A percentile compares a stretch with the other conserved stretches of the same genome.
Evolutionary conservation across 495 filamentous ascomycete species (phyloP).

Genomic region (Penicillium manginii): DNA sequence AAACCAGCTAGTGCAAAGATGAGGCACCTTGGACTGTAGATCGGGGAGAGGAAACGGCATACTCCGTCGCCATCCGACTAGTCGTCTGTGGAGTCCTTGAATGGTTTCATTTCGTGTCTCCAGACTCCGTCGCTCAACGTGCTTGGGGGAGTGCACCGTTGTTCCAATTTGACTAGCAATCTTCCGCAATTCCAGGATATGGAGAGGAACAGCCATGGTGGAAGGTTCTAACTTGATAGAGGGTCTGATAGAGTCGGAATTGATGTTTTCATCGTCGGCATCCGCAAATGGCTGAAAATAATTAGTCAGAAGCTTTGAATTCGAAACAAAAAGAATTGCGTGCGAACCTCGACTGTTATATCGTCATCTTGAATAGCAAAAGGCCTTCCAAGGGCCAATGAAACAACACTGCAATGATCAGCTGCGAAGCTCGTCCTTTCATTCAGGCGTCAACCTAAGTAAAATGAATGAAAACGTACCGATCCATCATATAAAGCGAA

Average conservation of each 20-base stretch:
- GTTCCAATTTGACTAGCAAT: slow-evolving; percentile 42
- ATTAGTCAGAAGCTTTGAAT: neutral
- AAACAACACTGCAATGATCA: slow-evolving; percentile 34
- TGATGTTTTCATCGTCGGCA: slow-evolving; percentile 39
- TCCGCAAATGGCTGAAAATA: slow-evolving; percentile 34
- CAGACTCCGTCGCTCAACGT: slow-evolving; percentile 12
- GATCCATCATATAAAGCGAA: slow-evolving; percentile 51
- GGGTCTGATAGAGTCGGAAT: slow-evolving; percentile 24
- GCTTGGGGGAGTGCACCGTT: slow-evolving; percentile 28
- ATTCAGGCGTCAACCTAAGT: neutral
- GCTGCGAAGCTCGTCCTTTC: neutral
- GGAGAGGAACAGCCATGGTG: slow-evolving; percentile 42
- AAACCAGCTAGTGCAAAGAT: slow-evolving; percentile 44
- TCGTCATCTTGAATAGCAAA: slow-evolving; percentile 47
- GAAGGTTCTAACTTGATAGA: slow-evolving; percentile 29
- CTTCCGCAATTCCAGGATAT: slow-evolving; percentile 38
- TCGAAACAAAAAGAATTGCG: neutral
- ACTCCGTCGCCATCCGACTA: slow-evolving; percentile 42
- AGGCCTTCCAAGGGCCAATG: slow-evolving; percentile 42
- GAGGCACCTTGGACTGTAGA: slow-evolving; percentile 38
- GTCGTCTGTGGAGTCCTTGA: slow-evolving; percentile 33
- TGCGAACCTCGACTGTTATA: slow-evolving; percentile 37
- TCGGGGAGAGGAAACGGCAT: slow-evolving; percentile 48
- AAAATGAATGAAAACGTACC: slow-evolving; percentile 22
- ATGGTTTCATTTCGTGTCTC: slow-evolving; percentile 31